These are phyloP conservation scores for Inga oerstediana DNA, from an alignment of 306 rosid species.

Conservation along the genomic window DNA sequence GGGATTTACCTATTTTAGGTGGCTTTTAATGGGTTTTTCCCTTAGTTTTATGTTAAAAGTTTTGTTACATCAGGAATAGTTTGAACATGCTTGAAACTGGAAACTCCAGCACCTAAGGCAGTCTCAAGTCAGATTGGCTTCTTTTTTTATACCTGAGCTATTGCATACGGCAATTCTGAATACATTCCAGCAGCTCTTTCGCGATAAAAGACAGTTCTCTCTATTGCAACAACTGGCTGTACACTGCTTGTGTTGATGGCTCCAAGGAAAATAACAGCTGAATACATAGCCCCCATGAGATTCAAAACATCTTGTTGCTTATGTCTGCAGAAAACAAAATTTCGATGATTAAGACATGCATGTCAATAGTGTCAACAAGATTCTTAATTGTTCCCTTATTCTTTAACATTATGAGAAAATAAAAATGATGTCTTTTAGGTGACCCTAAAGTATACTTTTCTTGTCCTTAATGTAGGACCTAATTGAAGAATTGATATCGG, in stretches of 20 bases:
- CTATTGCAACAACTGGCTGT: conserved; percentile 31
- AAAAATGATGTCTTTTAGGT: neutral
- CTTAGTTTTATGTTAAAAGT: neutral
- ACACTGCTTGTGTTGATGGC: conserved; percentile 21
- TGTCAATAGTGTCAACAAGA: neutral
- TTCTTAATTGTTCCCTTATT: neutral
- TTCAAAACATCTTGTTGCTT: conserved; percentile 35
- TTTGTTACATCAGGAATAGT: no score
- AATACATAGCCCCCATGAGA: conserved; percentile 33
- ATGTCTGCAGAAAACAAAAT: neutral
- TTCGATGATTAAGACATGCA: neutral
- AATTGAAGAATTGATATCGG: no score
- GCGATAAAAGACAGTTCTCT: conserved; percentile 36
- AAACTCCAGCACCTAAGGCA: neutral
- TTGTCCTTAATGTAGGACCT: no score
- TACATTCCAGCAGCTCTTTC: conserved; percentile 41
- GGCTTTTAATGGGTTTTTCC: no score
- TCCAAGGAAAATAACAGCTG: conserved; percentile 39
- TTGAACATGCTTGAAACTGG: no score
- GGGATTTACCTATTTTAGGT: no score
- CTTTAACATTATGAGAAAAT: neutral
- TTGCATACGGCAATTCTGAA: conserved; percentile 38
- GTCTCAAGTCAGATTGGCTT: neutral
- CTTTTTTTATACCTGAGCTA: conserved; percentile 37
- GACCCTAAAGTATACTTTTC: no score